These are phyloP conservation scores for Gigaspora rosea DNA, from an alignment of 192 early-diverging fungal genomes.

Conservation along the genomic window DNA sequence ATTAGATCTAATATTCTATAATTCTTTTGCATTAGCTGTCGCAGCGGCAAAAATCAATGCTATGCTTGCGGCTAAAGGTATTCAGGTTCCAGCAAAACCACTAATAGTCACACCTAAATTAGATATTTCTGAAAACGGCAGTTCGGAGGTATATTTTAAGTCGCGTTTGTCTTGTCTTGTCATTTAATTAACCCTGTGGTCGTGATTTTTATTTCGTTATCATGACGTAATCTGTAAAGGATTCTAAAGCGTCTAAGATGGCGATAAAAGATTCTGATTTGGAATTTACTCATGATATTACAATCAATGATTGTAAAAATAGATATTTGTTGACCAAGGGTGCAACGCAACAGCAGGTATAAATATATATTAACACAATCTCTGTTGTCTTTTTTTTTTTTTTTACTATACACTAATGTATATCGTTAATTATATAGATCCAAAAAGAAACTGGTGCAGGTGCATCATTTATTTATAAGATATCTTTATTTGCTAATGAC, in stretches of 20 bases:
- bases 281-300: slow-evolving; percentile 66
- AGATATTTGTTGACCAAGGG: slow-evolving; percentile 74
- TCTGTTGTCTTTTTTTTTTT: neutral
- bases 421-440: slow-evolving; percentile 41
- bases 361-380: neutral
- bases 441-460: slow-evolving; percentile 77
- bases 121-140: neutral
- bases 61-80: slow-evolving; percentile 55
- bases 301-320: slow-evolving; percentile 86
- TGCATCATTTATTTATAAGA: no score
- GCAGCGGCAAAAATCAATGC: slow-evolving; percentile 59
- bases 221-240: neutral
- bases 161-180: neutral
- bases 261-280: slow-evolving; percentile 41
- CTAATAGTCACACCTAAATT: neutral
- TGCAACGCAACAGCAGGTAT: no score
- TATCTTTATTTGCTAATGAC: no score
- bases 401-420: neutral
- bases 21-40: slow-evolving; percentile 32
- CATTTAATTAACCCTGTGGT: neutral
- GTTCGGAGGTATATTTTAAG: slow-evolving; percentile 6
- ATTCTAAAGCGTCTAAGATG: neutral
- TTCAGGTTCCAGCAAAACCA: slow-evolving; percentile 35
- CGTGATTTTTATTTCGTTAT: neutral
- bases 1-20: neutral